Evolutionary conservation across 768 basidiomycete genomes (phyloP).

Genomic region (Boletus sp.): DNA sequence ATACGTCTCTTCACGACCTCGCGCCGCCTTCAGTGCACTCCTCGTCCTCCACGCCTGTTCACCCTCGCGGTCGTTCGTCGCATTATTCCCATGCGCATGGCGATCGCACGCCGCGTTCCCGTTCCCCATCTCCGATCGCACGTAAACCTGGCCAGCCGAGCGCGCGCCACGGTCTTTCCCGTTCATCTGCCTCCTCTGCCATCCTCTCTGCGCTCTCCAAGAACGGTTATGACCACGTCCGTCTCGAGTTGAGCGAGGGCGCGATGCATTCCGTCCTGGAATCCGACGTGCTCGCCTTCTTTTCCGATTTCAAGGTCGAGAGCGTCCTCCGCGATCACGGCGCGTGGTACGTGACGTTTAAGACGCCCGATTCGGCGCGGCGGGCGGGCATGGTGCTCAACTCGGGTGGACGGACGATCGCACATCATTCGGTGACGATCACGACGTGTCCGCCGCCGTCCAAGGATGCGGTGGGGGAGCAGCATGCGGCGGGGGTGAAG

Average conservation of each 20-base stretch:
- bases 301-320: constrained; percentile 69
- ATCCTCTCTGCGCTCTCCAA: constrained; percentile 46
- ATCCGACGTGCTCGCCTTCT: constrained; percentile 66
- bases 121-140: constrained; percentile 43
- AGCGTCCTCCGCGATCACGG: constrained; percentile 67
- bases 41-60: constrained; percentile 37
- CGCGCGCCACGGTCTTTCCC: constrained; percentile 21
- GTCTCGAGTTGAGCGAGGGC: constrained; percentile 48
- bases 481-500: constrained; percentile 34
- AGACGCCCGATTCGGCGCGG: constrained; percentile 56
- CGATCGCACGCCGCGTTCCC: constrained; percentile 27
- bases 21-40: constrained; percentile 25
- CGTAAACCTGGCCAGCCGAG: constrained; percentile 38
- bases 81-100: constrained; percentile 15
- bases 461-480: constrained; percentile 31
- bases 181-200: constrained; percentile 20
- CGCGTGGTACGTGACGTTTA: constrained; percentile 84
- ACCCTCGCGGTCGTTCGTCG: constrained; percentile 28
- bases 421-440: constrained; percentile 57
- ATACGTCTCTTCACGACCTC: constrained; percentile 20
- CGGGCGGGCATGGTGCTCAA: constrained; percentile 66
- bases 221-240: constrained; percentile 68
- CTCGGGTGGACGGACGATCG: constrained; percentile 49
- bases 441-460: constrained; percentile 42
- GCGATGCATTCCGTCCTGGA: constrained; percentile 54